Percentiles rank a stretch among this genome's conserved stretches.
phyloP scores from a whole-genome alignment of 106 monocot genomes.

The Apostasia ramifera region DNA sequence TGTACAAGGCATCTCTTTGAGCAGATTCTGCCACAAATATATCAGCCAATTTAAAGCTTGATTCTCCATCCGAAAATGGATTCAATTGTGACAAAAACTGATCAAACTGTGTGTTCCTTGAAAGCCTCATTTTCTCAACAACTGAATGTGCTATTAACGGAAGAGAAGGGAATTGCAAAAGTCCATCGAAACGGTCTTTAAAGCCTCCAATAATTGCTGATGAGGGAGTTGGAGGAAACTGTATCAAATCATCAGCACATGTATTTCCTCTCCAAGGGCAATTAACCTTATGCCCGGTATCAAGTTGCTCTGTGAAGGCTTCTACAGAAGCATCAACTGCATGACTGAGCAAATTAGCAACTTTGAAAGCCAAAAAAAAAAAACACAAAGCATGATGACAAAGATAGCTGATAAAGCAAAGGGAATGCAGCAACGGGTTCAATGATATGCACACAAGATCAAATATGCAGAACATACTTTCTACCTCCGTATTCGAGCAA shows the following conservation, averaged over 20 bases:
- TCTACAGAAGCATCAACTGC: slow-evolving; percentile 47
- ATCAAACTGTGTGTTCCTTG: slow-evolving; percentile 68
- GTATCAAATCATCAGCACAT: slow-evolving; percentile 88
- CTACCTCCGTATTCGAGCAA: too few species aligned
- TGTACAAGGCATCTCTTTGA: slow-evolving; percentile 31
- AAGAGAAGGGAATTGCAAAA: slow-evolving; percentile 68
- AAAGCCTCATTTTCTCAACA: slow-evolving; percentile 54
- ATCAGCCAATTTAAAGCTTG: slow-evolving; percentile 38
- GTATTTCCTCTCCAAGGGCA: slow-evolving; percentile 90
- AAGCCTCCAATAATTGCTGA: slow-evolving; percentile 80
- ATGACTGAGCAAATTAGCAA: neutral
- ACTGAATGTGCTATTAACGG: slow-evolving; percentile 68
- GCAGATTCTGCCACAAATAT: slow-evolving; percentile 24
- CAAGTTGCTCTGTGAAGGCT: slow-evolving; percentile 56
- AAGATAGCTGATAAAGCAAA: too few species aligned
- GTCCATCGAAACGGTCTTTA: slow-evolving; percentile 85
- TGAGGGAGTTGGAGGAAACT: slow-evolving; percentile 68
- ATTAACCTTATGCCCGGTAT: slow-evolving; percentile 39
- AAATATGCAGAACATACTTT: too few species aligned
- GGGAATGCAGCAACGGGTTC: too few species aligned
- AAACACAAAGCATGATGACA: too few species aligned
- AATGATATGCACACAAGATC: too few species aligned
- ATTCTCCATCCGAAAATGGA: slow-evolving; percentile 40
- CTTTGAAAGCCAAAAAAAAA: too few species aligned
- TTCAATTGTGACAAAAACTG: slow-evolving; percentile 45